These are phyloP conservation scores for Serendipita sp. DNA, from an alignment of 768 basidiomycete species.

Conservation along the genomic window DNA sequence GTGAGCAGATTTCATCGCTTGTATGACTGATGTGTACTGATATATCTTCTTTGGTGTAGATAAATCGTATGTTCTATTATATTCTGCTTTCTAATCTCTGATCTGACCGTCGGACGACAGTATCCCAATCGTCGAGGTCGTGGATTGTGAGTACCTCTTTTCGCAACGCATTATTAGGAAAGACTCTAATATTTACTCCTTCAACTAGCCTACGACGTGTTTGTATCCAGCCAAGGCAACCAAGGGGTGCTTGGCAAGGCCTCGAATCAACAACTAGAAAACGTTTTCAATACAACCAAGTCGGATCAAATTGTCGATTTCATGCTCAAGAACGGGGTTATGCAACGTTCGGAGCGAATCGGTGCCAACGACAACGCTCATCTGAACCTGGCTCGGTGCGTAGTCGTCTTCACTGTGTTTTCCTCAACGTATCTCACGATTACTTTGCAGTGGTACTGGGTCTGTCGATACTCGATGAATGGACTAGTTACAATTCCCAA, in stretches of 20 bases:
- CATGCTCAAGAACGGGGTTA: conserved; percentile 48
- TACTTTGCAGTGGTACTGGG: no score
- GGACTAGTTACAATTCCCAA: no score
- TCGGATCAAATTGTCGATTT: conserved; percentile 37
- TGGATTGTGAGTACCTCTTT: conserved; percentile 49
- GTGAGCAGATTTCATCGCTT: conserved; percentile 26
- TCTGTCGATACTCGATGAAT: no score
- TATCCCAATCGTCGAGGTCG: conserved; percentile 55
- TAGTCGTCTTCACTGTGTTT: neutral
- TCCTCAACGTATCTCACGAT: no score
- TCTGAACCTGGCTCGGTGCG: neutral
- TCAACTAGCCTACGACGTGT: conserved; percentile 48
- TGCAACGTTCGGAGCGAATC: conserved; percentile 32
- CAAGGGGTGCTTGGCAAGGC: conserved; percentile 61
- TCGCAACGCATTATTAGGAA: neutral
- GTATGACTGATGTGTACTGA: neutral
- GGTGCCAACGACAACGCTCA: neutral
- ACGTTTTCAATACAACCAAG: conserved; percentile 51
- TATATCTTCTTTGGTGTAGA: neutral
- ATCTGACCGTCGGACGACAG: conserved; percentile 21
- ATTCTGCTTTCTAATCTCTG: neutral
- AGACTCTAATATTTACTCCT: neutral
- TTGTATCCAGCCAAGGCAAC: conserved; percentile 51
- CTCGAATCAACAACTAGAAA: conserved; percentile 76
- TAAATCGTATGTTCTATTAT: neutral